Evolutionary conservation across 1,284 basidiomycete species (phyloP), one percentile per base, ranked within the genome.

Genomic region (Heterobasidion occidentale): DNA sequence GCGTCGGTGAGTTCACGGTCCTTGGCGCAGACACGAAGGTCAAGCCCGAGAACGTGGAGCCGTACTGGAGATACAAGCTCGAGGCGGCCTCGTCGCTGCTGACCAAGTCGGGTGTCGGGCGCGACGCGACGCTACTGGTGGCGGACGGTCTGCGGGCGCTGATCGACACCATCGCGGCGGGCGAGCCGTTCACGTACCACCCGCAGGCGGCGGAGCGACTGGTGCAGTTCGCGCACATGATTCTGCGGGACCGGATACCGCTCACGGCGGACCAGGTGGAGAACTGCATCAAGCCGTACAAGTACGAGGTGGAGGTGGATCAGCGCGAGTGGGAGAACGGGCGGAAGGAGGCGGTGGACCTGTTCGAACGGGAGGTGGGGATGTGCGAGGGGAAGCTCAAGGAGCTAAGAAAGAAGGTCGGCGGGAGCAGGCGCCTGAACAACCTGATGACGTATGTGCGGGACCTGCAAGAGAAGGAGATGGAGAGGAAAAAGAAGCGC

Each of bases 201-300:
- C 90, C 92, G 0, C 80, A 79, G 14, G 90, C 94, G 0, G 83
- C 92, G 1, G 92, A 96, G 61, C 85, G 94, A 17, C 86, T 99
- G 57, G 81, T 92, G 55, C 82, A 94, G 64, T 97, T 98, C 70
- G 91, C 92, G 14, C 94, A 97, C 70, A 85, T 81, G 65, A 96
- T 99, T 65, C 74, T 99, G 56, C 80, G 94, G 51, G 94, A 98
- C 65, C 83, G 96, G 2, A 90, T 98, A 59, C 90, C 91, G 9
- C 73, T 98, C 55, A 94, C 97, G 3, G 89, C 93, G 1, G 97
- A 99, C 69, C 96, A 99, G 73, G 97, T 99, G 8, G 97, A 99
- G 77, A 99, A 99, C 73, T 97, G 93, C 71, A 97, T 99, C 77
- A 99, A 99, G 74, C 97, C 97, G 36, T 98, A 87, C 83, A 98